Percentiles rank a stretch among this genome's conserved stretches.
Conservation (phyloP, 2,329 filamentous ascomycete genomes). For the Fusarium humuli region DNA sequence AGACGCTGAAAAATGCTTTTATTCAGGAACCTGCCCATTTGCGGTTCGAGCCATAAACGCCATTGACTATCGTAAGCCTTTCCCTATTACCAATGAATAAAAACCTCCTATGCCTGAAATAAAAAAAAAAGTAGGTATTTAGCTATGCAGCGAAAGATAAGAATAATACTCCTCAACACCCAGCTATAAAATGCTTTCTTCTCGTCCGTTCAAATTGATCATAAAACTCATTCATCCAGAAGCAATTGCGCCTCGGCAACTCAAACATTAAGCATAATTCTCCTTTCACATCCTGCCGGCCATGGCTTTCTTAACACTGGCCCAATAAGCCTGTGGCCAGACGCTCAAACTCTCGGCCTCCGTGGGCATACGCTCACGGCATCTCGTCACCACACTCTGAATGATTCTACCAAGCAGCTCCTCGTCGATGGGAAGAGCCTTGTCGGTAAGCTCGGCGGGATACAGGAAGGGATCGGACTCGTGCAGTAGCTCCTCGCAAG, state of each 20-base stretch:
- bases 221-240: constrained; percentile 40
- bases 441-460: constrained; percentile 67
- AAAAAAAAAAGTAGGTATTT: constrained; percentile 31
- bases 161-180: constrained; percentile 49
- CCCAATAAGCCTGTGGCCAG: constrained; percentile 73
- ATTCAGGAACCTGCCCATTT: constrained; percentile 34
- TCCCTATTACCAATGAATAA: constrained; percentile 30
- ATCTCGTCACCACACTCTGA: constrained; percentile 70
- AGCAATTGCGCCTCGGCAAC: constrained; percentile 26
- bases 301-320: constrained; percentile 66
- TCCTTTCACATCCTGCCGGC: constrained; percentile 47
- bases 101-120: constrained; percentile 26
- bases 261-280: constrained; percentile 24
- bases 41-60: constrained; percentile 30
- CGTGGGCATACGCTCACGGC: constrained; percentile 68
- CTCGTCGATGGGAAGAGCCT: constrained; percentile 70
- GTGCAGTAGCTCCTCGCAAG: constrained; percentile 71
- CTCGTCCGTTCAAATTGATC: constrained; percentile 42
- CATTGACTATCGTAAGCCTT: constrained; percentile 33
- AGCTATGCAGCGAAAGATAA: constrained; percentile 43
- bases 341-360: constrained; percentile 66
- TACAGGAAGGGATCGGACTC: constrained; percentile 72
- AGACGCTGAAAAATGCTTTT: constrained; percentile 37
- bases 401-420: constrained; percentile 72
- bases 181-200: constrained; percentile 46